Conservation (phyloP, 805 yeast genomes). For the Candida stauntonica region DNA sequence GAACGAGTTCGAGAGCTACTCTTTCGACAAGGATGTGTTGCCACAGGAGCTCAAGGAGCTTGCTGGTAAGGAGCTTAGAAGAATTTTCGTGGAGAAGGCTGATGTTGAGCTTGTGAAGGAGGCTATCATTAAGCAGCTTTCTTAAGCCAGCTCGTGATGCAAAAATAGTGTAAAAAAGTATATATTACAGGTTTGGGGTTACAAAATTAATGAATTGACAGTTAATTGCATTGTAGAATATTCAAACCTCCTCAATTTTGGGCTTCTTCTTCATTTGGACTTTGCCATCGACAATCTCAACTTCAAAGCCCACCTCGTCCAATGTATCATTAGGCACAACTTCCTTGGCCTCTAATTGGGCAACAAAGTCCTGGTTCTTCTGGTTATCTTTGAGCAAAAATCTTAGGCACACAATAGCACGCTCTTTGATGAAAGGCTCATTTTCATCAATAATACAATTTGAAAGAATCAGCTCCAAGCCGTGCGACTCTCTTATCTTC, state of each 20-base stretch:
- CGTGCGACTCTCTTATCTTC: constrained; percentile 56
- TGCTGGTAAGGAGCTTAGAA: constrained; percentile 67
- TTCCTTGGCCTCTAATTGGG: constrained; percentile 69
- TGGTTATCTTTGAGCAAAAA: constrained; percentile 60
- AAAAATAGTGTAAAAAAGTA: not conserved
- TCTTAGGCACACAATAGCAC: constrained; percentile 74
- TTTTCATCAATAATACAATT: constrained; percentile 82
- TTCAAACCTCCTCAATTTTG: constrained; percentile 9
- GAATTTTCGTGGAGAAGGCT: constrained; percentile 64
- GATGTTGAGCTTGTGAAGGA: constrained; percentile 71
- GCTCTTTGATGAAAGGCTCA: constrained; percentile 85
- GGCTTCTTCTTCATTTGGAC: constrained; percentile 44
- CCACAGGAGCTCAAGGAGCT: constrained; percentile 83
- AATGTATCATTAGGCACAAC: constrained; percentile 54
- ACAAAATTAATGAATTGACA: too few relatives aligned
- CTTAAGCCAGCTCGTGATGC: constrained; percentile 19
- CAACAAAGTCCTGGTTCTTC: constrained; percentile 73
- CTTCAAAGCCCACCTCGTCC: constrained; percentile 74
- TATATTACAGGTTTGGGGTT: too few relatives aligned
- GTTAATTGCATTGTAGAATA: too few relatives aligned
- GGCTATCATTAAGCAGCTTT: constrained; percentile 69
- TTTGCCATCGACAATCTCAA: constrained; percentile 68
- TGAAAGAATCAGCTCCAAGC: constrained; percentile 66
- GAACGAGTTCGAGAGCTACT: constrained; percentile 59
- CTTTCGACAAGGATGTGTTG: constrained; percentile 82